phyloP scores from a whole-genome alignment of 1,139 yeast genomes.

The Debaryomyces udenii region DNA sequence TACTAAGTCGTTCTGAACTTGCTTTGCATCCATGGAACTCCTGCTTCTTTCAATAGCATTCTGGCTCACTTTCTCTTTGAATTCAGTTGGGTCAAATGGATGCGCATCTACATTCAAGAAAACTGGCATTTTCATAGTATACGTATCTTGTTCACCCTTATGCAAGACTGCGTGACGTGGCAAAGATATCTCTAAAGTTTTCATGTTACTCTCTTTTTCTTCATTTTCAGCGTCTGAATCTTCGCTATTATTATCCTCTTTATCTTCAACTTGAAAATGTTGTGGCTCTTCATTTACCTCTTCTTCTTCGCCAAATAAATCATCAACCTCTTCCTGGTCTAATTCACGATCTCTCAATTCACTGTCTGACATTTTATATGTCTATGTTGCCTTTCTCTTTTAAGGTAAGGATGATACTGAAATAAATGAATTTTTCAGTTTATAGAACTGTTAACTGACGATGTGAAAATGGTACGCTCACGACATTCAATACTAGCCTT shows the following conservation, averaged over 20 bases:
- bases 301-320: slow-evolving; percentile 55
- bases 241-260: slow-evolving; percentile 15
- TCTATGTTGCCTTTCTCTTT: not conserved
- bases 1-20: slow-evolving; percentile 46
- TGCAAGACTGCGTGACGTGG: slow-evolving; percentile 73
- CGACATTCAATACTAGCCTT: not conserved
- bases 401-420: not conserved
- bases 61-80: slow-evolving; percentile 56
- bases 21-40: slow-evolving; percentile 34
- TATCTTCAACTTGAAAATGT: slow-evolving; percentile 5
- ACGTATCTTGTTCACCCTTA: slow-evolving; percentile 44
- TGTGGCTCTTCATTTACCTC: slow-evolving; percentile 26
- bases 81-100: slow-evolving; percentile 81
- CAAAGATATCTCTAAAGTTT: slow-evolving; percentile 60
- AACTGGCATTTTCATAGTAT: slow-evolving; percentile 74
- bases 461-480: not conserved
- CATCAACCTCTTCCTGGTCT: slow-evolving; percentile 31
- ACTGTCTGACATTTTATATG: slow-evolving; percentile 14
- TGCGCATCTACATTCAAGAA: slow-evolving; percentile 81
- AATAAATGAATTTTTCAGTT: slow-evolving; percentile 2
- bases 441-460: not conserved
- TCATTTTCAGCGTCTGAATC: slow-evolving; percentile 26
- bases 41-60: slow-evolving; percentile 48
- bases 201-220: slow-evolving; percentile 40
- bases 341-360: slow-evolving; percentile 9